phyloP scores from a whole-genome alignment of 139 green algal species.

The Coelastrella sp. region DNA sequence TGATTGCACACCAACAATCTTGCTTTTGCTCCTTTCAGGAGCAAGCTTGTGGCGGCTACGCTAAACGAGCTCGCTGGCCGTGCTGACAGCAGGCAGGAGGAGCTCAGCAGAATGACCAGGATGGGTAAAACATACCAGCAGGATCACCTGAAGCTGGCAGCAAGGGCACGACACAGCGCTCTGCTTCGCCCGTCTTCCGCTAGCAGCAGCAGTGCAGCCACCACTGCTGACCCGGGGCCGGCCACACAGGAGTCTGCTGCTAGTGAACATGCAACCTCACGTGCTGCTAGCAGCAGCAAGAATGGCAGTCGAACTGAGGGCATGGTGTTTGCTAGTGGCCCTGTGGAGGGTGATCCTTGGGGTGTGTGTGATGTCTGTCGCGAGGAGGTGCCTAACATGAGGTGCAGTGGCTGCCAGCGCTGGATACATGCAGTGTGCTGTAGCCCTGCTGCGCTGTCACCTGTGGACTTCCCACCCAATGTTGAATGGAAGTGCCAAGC shows the following conservation, averaged over 20 bases:
- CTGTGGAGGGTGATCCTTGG: background rate
- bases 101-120: background rate
- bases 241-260: too few species aligned
- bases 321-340: background rate
- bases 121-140: conserved; percentile 39
- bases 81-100: conserved; percentile 7
- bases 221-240: background rate
- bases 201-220: background rate
- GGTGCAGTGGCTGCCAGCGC: conserved; percentile 53
- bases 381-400: conserved; percentile 37
- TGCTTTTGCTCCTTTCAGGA: background rate
- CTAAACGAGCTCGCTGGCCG: conserved; percentile 47
- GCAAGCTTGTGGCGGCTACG: conserved; percentile 47
- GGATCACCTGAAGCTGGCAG: conserved; percentile 28
- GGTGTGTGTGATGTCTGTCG: conserved; percentile 41
- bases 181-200: background rate
- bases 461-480: conserved; percentile 38
- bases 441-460: conserved; percentile 53
- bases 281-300: background rate
- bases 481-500: conserved; percentile 59
- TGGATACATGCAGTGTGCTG: conserved; percentile 78
- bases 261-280: too few species aligned
- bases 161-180: background rate
- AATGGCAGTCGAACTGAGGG: background rate
- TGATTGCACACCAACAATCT: background rate